Base-by-base conservation (phyloP, 441 rosid species). In the Populus hybrid region DNA sequence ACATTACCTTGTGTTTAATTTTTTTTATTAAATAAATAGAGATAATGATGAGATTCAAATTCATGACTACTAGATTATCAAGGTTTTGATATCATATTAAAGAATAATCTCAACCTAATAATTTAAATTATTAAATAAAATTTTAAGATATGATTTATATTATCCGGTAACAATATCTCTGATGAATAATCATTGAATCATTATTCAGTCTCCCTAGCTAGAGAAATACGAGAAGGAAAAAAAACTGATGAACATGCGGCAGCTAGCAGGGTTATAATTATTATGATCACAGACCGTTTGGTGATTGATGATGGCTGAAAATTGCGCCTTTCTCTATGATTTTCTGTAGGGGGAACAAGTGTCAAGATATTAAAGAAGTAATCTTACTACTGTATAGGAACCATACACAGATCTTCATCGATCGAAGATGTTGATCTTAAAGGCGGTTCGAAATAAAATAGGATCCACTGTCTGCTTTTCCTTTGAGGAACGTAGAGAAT, bases 111-210 rank as follows among this genome's bases (percentile, higher is more conserved):
- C 30, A 28, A 28, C 4, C 0, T 0, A 28, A 28, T 28, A 28
- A 3, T 4, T 28, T 28, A 26, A 26, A 2, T 24, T 24, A 24
- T 24, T 24, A 24, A 24, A 24, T 24, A 24, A 24, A 24, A 24
- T 24, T 24, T 1, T 24, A 24, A 24, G 1, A 26, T 26, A 26
- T 26, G 0, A 26, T 26, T 26, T 26, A 26, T 26, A 26, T 26
- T 26, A 26, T 26, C 28, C 2, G 2, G 0, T 70, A 9, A 40
- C 24, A 26, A 26, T 36, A 72, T 79, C 78, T 69, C 36, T 50
- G 78, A 73, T 71, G 64, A 69, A 77, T 79, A 78, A 81, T 85
- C 77, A 80, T 82, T 80, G 85, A 75, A 76, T 34, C 34, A 67
- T 32, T 18, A 32, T 68, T 18, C 26, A 61, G 65, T 21, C 24